These are phyloP conservation scores for Cucurbita maxima DNA, from an alignment of 306 rosid species.

Conservation along the genomic window DNA sequence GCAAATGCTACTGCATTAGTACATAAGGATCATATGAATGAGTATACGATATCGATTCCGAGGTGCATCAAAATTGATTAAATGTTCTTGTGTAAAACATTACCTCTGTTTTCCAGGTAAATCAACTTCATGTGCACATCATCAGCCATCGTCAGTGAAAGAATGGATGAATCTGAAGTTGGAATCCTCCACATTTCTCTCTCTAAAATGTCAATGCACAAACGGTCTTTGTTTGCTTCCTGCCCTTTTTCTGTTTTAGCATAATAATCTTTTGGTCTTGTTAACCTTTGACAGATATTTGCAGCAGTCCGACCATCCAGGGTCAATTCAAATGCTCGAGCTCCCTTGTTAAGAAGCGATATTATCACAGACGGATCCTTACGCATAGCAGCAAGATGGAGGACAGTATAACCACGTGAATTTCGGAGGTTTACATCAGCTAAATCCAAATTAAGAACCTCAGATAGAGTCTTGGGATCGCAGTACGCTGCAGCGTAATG, in stretches of 20 bases:
- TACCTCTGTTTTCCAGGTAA: constrained; percentile 43
- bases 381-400: constrained; percentile 40
- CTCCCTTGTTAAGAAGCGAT: constrained; percentile 31
- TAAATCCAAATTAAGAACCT: constrained; percentile 23
- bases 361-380: constrained; percentile 31
- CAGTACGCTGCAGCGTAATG: constrained; percentile 40
- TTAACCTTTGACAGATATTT: constrained; percentile 31
- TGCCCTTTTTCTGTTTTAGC: constrained; percentile 25
- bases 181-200: constrained; percentile 35
- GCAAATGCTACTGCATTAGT: constrained; percentile 34
- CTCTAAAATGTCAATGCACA: constrained; percentile 37
- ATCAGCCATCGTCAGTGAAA: constrained; percentile 23
- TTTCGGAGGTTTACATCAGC: constrained; percentile 36
- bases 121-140: constrained; percentile 32
- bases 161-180: constrained; percentile 13
- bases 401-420: constrained; percentile 29
- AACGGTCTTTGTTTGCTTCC: constrained; percentile 29
- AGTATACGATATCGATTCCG: neutral
- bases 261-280: constrained; percentile 37
- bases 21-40: neutral
- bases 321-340: constrained; percentile 26
- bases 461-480: constrained; percentile 30
- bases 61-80: neutral
- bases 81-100: neutral
- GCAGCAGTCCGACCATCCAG: constrained; percentile 32